Evolutionary conservation across 768 basidiomycete genomes (phyloP).

Genomic region (Hypsizygus marmoreus): DNA sequence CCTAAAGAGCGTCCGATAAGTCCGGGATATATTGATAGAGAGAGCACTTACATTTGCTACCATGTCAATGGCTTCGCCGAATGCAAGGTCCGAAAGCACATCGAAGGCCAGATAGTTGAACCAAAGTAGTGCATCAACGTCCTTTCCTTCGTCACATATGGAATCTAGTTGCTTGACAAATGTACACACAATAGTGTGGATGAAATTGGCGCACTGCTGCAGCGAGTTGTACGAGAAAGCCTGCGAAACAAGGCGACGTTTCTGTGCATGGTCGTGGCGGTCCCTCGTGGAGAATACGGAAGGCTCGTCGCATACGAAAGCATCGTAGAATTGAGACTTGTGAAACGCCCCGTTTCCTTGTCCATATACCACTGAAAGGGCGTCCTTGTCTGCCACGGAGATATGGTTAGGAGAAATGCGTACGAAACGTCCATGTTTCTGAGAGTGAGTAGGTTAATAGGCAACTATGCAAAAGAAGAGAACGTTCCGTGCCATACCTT

Average conservation of each 20-base stretch:
- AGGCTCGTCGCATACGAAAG: constrained; percentile 28
- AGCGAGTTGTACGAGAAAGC: constrained; percentile 29
- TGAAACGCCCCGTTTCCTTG: constrained; percentile 30
- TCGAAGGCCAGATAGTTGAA: constrained; percentile 37
- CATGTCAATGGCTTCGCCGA: constrained; percentile 36
- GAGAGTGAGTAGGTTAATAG: neutral
- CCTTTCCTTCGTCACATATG: constrained; percentile 17
- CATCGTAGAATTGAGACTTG: constrained; percentile 33
- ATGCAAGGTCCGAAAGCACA: constrained; percentile 33
- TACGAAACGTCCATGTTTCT: constrained; percentile 32
- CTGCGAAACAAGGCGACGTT: constrained; percentile 31
- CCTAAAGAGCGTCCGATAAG: constrained; percentile 12
- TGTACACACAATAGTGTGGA: constrained; percentile 14
- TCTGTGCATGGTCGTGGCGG: constrained; percentile 31
- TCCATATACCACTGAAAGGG: constrained; percentile 29
- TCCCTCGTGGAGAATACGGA: constrained; percentile 33
- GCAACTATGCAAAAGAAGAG: neutral
- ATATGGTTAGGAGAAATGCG: constrained; percentile 35
- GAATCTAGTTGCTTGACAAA: constrained; percentile 24
- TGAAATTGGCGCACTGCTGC: constrained; percentile 18
- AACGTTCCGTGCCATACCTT: constrained; percentile 14
- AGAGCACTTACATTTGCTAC: constrained; percentile 18
- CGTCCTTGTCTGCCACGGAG: constrained; percentile 29
- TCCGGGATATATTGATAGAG: neutral
- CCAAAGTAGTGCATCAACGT: constrained; percentile 27